Percentiles rank a stretch among this genome's conserved stretches.
Evolutionary conservation across 345 rosid genomes (phyloP).

Genomic region (Brassica incana): DNA sequence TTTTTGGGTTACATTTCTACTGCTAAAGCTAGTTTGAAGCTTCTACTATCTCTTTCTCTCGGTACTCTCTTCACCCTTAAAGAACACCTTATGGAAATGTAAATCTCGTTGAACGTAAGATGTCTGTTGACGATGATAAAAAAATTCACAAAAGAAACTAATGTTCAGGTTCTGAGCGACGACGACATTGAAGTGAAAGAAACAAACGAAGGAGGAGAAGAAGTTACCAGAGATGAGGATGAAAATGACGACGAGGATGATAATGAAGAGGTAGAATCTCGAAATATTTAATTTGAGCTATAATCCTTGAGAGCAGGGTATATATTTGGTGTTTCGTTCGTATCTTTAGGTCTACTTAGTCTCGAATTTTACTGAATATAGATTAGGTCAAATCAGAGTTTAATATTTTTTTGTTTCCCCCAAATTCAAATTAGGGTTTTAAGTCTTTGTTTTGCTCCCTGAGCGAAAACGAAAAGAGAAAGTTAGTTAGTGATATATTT

Average conservation of each 20-base stretch:
- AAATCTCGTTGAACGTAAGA: slow-evolving; percentile 14
- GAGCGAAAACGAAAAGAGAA: neutral
- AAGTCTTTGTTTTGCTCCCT: neutral
- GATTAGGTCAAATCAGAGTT: slow-evolving; percentile 4
- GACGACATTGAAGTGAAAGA: slow-evolving; percentile 46
- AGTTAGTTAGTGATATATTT: neutral
- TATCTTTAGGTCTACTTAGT: neutral
- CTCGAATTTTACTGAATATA: neutral
- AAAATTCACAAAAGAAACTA: slow-evolving; percentile 38
- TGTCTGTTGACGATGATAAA: slow-evolving; percentile 48
- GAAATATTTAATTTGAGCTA: neutral
- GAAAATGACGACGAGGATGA: slow-evolving; percentile 45
- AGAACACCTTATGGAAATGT: neutral
- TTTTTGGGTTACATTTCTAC: neutral
- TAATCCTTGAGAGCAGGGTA: neutral
- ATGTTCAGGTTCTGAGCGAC: slow-evolving; percentile 34
- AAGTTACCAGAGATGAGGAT: slow-evolving; percentile 46
- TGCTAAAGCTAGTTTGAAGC: slow-evolving; percentile 26
- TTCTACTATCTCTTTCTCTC: slow-evolving; percentile 7
- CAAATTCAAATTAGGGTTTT: neutral
- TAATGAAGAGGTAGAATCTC: slow-evolving; percentile 45
- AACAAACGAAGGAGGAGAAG: slow-evolving; percentile 44
- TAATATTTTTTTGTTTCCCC: neutral
- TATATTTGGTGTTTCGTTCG: slow-evolving; percentile 22
- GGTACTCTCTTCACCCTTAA: neutral